phyloP scores from a whole-genome alignment of 176 grass and related monocot species.

The Triticum urartu region DNA sequence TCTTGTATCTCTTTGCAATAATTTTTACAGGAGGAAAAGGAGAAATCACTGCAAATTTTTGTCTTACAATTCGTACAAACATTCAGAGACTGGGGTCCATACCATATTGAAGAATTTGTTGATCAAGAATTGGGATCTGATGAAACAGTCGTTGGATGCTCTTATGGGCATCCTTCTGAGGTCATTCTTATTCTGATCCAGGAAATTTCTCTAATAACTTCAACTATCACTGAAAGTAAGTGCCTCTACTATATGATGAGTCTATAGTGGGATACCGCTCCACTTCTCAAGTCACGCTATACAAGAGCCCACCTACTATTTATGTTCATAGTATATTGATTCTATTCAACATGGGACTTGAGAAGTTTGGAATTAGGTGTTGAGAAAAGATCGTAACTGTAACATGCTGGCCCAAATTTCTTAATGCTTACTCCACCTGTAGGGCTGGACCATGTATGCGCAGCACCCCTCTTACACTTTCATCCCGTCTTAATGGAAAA shows the following conservation, averaged over 20 bases:
- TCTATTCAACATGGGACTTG: background rate
- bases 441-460: background rate
- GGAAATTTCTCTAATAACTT: constrained; percentile 69
- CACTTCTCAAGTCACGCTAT: background rate
- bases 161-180: constrained; percentile 75
- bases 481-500: background rate
- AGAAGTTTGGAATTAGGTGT: constrained; percentile 15
- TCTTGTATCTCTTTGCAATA: constrained; percentile 14
- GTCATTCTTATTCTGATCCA: constrained; percentile 89
- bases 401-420: background rate
- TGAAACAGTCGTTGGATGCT: constrained; percentile 75
- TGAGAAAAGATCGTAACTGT: background rate
- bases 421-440: background rate
- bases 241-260: constrained; percentile 20
- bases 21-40: constrained; percentile 74
- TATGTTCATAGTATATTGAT: background rate
- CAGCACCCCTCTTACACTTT: background rate
- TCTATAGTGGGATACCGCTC: background rate
- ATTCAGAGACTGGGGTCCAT: constrained; percentile 83
- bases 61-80: constrained; percentile 74
- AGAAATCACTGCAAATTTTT: constrained; percentile 80
- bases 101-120: constrained; percentile 34
- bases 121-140: constrained; percentile 48
- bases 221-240: constrained; percentile 81
- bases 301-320: background rate